phyloP scores from a whole-genome alignment of 371 early-diverging fungal genomes.

The Apophysomyces ossiformis region DNA sequence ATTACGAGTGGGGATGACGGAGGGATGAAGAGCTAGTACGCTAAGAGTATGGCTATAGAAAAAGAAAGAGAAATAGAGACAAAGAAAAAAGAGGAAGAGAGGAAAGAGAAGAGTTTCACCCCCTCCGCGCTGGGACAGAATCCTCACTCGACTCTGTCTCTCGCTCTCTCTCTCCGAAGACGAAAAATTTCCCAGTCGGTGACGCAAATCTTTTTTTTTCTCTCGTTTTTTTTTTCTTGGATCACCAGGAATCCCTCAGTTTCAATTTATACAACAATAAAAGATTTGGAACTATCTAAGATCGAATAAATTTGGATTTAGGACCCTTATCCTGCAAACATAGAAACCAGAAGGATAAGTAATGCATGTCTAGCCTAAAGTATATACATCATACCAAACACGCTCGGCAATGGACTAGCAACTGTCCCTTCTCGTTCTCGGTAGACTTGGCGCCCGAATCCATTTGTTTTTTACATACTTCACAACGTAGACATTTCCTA shows the following conservation, averaged over 20 bases:
- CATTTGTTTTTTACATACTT: slow-evolving; percentile 56
- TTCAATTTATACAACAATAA: no score
- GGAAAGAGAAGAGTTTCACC: no score
- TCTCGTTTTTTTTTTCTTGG: no score
- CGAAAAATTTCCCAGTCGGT: no score
- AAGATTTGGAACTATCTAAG: not conserved
- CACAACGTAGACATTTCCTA: slow-evolving; percentile 62
- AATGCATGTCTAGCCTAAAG: not conserved
- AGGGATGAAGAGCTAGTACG: not conserved
- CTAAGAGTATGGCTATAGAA: not conserved
- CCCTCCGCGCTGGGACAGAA: not conserved
- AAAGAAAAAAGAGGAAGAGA: not conserved
- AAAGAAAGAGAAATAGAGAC: not conserved
- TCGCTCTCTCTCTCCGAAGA: no score
- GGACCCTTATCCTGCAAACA: slow-evolving; percentile 2
- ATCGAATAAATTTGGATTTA: slow-evolving; percentile 5
- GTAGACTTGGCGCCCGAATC: slow-evolving; percentile 60
- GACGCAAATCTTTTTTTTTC: no score
- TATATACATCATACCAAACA: slow-evolving; percentile 25
- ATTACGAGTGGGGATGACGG: slow-evolving; percentile 2
- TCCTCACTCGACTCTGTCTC: not conserved
- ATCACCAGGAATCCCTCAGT: no score
- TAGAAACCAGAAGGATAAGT: not conserved
- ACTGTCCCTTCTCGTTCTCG: slow-evolving; percentile 39
- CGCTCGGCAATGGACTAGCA: slow-evolving; percentile 53